Evolutionary conservation across 2,329 filamentous ascomycete genomes (phyloP), one percentile per base, ranked within the genome.

Genomic region (Ceratocystis harringtonii): DNA sequence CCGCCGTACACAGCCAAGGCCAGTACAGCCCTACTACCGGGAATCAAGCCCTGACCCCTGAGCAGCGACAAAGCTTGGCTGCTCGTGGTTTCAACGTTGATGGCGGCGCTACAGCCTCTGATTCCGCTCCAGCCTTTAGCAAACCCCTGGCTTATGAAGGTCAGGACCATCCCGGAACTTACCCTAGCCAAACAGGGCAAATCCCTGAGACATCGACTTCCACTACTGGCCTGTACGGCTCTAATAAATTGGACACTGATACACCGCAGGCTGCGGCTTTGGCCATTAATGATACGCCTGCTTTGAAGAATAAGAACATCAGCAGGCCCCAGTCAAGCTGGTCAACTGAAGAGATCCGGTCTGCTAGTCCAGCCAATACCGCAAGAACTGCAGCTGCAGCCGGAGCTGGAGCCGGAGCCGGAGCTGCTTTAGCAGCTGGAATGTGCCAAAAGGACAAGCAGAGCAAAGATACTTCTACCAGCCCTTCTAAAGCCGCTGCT

Each of bases 281-380:
- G n/a, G 44, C 28, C 6, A 25, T 28, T 41, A 36, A 7, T 6
- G 22, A 52, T 32, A 25, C 25, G 17, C 19, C 63, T 22, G 43
- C 41, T 15, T 7, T 61, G 57, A 63, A 44, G 12, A 65, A 62
- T 25, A 61, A 64, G 22, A 61, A 63, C 28, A 61, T 62, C 30
- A 44, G 61, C 22, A 44, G 66, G 12, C 44, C 63, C 22, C 50
- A 48, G 17, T 65, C 63, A 17, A 62, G 55, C 43, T 67, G 66
- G 66, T 67, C 66, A 6, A 67, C 66, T 25, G 66, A 67, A 28
- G 66, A 65, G 44, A 67, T 67, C 19, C 63, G 66, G 6, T 30
- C 63, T 22, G 48, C 57, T 22, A 63, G 61, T 30, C 55, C 55
- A 17, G 55, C 55, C 32, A 32, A 36, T 36, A 32, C 57, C 28